Evolutionary conservation across 2,329 filamentous ascomycete species (phyloP).

Genomic region (Pyrenophora seminiperda): DNA sequence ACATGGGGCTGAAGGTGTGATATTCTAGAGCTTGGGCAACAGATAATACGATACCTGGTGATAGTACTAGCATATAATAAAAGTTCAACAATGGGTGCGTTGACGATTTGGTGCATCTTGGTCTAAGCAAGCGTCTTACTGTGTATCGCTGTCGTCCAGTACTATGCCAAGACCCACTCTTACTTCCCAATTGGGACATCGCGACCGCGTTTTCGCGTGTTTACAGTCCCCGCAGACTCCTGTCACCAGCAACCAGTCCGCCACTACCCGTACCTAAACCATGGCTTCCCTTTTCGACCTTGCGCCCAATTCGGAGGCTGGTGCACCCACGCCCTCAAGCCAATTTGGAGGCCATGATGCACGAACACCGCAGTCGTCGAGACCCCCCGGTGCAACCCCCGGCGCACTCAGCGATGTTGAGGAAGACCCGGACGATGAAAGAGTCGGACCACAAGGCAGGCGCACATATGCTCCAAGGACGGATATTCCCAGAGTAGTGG

Average conservation of each 20-base stretch:
- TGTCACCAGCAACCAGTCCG: slow-evolving; percentile 10
- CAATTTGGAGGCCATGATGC: slow-evolving; percentile 40
- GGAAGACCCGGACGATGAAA: slow-evolving; percentile 65
- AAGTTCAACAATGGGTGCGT: background rate
- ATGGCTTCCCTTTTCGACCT: slow-evolving; percentile 61
- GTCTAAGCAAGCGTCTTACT: too few species aligned
- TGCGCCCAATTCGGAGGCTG: slow-evolving; percentile 54
- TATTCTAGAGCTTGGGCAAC: background rate
- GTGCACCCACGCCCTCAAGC: slow-evolving; percentile 46
- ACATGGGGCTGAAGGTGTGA: slow-evolving; percentile 75
- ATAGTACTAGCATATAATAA: background rate
- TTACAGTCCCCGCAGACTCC: slow-evolving; percentile 22
- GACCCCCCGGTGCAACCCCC: slow-evolving; percentile 57
- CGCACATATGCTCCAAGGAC: slow-evolving; percentile 53
- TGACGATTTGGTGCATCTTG: background rate
- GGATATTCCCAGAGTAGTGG: slow-evolving; percentile 73
- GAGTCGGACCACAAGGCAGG: slow-evolving; percentile 57
- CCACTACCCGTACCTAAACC: slow-evolving; percentile 17
- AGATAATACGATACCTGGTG: slow-evolving; percentile 5
- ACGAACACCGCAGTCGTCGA: slow-evolving; percentile 56
- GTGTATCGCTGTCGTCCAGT: too few species aligned
- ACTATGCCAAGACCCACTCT: slow-evolving; percentile 21
- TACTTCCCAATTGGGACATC: slow-evolving; percentile 24
- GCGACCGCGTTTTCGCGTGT: slow-evolving; percentile 34
- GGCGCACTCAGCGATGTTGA: slow-evolving; percentile 62